phyloP scores from a whole-genome alignment of 192 early-diverging fungal genomes.

The Martensiomyces pterosporus region DNA sequence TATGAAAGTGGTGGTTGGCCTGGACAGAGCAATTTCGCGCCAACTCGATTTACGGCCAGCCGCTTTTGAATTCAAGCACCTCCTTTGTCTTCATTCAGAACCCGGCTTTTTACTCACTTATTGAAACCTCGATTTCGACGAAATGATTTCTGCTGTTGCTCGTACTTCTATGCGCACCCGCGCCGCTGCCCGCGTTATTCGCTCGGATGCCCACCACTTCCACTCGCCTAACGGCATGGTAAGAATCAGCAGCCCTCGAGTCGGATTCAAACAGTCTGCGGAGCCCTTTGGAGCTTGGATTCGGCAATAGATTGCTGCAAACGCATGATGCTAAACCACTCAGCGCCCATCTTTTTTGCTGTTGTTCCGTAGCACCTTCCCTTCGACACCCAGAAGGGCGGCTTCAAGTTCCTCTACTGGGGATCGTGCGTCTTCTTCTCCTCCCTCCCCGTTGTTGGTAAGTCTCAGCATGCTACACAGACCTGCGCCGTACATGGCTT shows the following conservation, averaged over 20 bases:
- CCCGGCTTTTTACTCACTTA: neutral
- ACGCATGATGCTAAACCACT: too few species aligned
- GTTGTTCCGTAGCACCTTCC: constrained; percentile 39
- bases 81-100: constrained; percentile 12
- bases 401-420: constrained; percentile 51
- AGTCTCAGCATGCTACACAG: constrained; percentile 6
- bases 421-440: constrained; percentile 36
- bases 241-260: too few species aligned
- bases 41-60: too few species aligned
- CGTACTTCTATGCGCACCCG: constrained; percentile 50
- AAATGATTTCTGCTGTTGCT: constrained; percentile 42
- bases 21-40: too few species aligned
- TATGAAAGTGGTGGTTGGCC: too few species aligned
- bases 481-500: too few species aligned
- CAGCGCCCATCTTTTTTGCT: too few species aligned
- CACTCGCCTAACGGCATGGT: constrained; percentile 49
- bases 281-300: neutral
- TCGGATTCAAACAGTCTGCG: neutral
- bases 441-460: constrained; percentile 34
- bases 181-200: constrained; percentile 26
- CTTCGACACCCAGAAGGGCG: constrained; percentile 42
- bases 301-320: too few species aligned
- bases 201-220: constrained; percentile 32
- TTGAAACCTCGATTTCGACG: neutral
- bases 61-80: neutral